Evolutionary conservation across 1,139 yeast genomes (phyloP).

Genomic region (Saccharomyces pastorianus): DNA sequence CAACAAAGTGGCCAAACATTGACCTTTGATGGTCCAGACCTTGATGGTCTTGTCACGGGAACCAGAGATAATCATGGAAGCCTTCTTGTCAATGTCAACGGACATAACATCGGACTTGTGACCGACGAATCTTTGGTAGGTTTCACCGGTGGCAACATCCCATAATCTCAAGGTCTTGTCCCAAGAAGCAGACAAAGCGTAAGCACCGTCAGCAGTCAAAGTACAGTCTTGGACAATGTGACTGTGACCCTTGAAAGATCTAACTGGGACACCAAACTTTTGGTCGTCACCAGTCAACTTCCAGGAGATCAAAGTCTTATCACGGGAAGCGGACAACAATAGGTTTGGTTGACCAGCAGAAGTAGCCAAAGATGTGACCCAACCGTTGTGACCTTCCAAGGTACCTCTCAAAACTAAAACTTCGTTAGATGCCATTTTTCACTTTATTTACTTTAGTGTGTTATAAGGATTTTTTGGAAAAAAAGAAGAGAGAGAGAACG

Average conservation of each 20-base stretch:
- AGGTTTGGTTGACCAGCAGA: slow-evolving; percentile 97
- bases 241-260: slow-evolving; percentile 96
- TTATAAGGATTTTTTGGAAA: background rate
- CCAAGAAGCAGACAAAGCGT: slow-evolving; percentile 99
- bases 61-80: slow-evolving; percentile 97
- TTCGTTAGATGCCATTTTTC: slow-evolving; percentile 53
- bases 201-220: slow-evolving; percentile 96
- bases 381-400: slow-evolving; percentile 88
- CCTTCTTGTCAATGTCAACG: slow-evolving; percentile 92
- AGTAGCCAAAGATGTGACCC: slow-evolving; percentile 99
- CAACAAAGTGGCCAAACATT: slow-evolving; percentile 86
- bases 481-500: background rate
- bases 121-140: slow-evolving; percentile 93
- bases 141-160: slow-evolving; percentile 93
- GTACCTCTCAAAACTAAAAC: slow-evolving; percentile 99
- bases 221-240: slow-evolving; percentile 98
- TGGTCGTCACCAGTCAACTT: slow-evolving; percentile 95
- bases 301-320: slow-evolving; percentile 97
- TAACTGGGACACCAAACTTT: slow-evolving; percentile 97
- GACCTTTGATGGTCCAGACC: slow-evolving; percentile 99
- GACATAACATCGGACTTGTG: slow-evolving; percentile 97
- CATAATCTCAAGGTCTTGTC: slow-evolving; percentile 98
- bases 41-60: slow-evolving; percentile 98
- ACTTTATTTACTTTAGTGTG: slow-evolving; percentile 3
- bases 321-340: slow-evolving; percentile 97